Evolutionary conservation across 441 rosid species (phyloP).

Genomic region (Flueggea neowawraea): DNA sequence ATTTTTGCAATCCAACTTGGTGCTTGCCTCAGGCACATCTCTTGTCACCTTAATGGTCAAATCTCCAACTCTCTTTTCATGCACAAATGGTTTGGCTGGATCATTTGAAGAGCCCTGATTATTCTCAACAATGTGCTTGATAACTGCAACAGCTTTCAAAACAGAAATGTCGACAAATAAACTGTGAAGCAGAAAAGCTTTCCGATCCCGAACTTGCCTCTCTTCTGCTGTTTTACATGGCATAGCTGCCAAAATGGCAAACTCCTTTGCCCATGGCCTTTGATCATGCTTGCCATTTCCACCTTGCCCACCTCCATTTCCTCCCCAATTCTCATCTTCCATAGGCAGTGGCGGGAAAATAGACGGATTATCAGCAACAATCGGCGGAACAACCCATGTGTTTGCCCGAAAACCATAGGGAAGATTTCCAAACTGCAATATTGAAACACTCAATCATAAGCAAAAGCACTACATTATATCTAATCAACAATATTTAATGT

Average conservation of each 20-base stretch:
- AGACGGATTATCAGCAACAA: conserved; percentile 42
- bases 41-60: conserved; percentile 40
- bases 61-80: conserved; percentile 52
- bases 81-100: conserved; percentile 23
- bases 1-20: conserved; percentile 33
- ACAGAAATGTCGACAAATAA: conserved; percentile 58
- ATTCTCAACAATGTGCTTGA: conserved; percentile 28
- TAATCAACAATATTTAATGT: neutral
- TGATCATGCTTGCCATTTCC: conserved; percentile 45
- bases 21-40: conserved; percentile 34
- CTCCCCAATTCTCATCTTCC: conserved; percentile 71
- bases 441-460: conserved; percentile 1
- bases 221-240: conserved; percentile 69
- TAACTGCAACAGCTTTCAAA: conserved; percentile 54
- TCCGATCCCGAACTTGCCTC: conserved; percentile 59
- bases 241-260: conserved; percentile 51
- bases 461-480: conserved; percentile 4
- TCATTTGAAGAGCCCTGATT: conserved; percentile 17
- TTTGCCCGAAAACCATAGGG: conserved; percentile 73
- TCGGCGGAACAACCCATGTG: conserved; percentile 69
- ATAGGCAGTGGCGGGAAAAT: conserved; percentile 44
- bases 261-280: conserved; percentile 72
- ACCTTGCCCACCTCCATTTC: conserved; percentile 69
- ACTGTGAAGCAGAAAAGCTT: conserved; percentile 67
- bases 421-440: conserved; percentile 65